These are phyloP conservation scores for Verticillium zaregamsianum DNA, from an alignment of 2,329 filamentous ascomycete genomes.

Conservation along the genomic window DNA sequence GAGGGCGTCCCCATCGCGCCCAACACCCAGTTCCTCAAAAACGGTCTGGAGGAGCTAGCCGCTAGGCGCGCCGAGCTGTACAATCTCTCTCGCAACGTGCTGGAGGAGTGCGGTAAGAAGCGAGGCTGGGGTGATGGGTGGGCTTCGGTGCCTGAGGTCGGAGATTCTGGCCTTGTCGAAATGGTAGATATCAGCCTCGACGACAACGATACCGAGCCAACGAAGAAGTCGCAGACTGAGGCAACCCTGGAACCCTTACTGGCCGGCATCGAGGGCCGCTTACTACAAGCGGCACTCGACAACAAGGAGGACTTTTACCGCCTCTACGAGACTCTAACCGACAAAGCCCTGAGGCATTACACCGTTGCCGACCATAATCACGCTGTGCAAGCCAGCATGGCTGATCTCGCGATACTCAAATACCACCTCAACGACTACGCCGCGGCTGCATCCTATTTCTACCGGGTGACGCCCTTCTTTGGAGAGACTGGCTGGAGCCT, in stretches of 20 bases:
- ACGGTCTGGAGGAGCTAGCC: constrained; percentile 76
- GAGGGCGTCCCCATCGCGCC: constrained; percentile 31
- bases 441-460: constrained; percentile 73
- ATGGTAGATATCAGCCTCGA: constrained; percentile 53
- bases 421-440: constrained; percentile 71
- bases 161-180: constrained; percentile 34
- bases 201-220: constrained; percentile 31
- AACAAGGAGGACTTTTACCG: constrained; percentile 61
- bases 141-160: constrained; percentile 53
- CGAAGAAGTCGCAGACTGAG: constrained; percentile 6
- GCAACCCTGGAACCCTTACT: not conserved
- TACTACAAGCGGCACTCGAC: constrained; percentile 57
- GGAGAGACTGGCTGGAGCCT: constrained; percentile 73
- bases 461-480: constrained; percentile 74
- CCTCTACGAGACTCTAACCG: constrained; percentile 73
- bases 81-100: constrained; percentile 71
- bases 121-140: constrained; percentile 75
- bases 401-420: constrained; percentile 82
- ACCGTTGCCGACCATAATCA: constrained; percentile 73
- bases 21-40: constrained; percentile 48
- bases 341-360: constrained; percentile 79
- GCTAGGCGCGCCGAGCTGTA: constrained; percentile 80
- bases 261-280: constrained; percentile 47
- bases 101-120: constrained; percentile 69
- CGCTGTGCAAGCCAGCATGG: constrained; percentile 71